A percentile compares a stretch with the other conserved stretches of the same genome.
Conservation (phyloP, 1,284 basidiomycete species). For the Trametes pubescens region DNA sequence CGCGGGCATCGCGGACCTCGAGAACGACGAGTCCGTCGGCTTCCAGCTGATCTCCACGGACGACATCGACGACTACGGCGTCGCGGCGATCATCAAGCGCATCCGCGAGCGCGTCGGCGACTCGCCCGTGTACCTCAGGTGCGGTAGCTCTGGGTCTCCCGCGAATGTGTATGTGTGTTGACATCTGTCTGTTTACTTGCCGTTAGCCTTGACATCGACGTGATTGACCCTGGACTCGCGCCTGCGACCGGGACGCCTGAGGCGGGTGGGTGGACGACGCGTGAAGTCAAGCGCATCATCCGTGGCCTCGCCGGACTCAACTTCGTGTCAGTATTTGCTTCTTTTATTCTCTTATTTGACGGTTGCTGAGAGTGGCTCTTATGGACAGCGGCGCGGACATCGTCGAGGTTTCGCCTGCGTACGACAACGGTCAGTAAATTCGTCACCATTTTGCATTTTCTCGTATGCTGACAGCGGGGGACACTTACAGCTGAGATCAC, state of each 20-base stretch:
- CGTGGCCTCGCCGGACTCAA: constrained; percentile 81
- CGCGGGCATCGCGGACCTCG: constrained; percentile 64
- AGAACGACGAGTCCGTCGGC: constrained; percentile 69
- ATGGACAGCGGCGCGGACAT: constrained; percentile 69
- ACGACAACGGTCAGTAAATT: constrained; percentile 62
- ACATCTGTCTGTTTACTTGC: background rate
- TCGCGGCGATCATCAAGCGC: constrained; percentile 64
- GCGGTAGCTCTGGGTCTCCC: constrained; percentile 19
- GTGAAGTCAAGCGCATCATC: constrained; percentile 81
- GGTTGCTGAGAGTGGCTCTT: constrained; percentile 1
- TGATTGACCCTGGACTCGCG: constrained; percentile 81
- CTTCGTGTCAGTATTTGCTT: constrained; percentile 65
- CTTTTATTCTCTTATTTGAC: background rate
- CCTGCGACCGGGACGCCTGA: constrained; percentile 89
- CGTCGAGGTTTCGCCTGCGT: constrained; percentile 86
- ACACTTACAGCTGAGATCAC: constrained; percentile 67
- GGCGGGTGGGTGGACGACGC: constrained; percentile 83
- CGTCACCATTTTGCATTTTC: background rate
- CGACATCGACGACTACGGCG: constrained; percentile 77
- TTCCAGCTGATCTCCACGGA: constrained; percentile 79
- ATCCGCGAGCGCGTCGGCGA: constrained; percentile 72
- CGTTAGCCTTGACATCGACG: constrained; percentile 75
- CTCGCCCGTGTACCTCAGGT: constrained; percentile 80
- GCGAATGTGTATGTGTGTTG: background rate
- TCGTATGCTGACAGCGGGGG: background rate